Evolutionary conservation across 2,329 filamentous ascomycete genomes (phyloP).

Genomic region (Chaetomium olivaceum): DNA sequence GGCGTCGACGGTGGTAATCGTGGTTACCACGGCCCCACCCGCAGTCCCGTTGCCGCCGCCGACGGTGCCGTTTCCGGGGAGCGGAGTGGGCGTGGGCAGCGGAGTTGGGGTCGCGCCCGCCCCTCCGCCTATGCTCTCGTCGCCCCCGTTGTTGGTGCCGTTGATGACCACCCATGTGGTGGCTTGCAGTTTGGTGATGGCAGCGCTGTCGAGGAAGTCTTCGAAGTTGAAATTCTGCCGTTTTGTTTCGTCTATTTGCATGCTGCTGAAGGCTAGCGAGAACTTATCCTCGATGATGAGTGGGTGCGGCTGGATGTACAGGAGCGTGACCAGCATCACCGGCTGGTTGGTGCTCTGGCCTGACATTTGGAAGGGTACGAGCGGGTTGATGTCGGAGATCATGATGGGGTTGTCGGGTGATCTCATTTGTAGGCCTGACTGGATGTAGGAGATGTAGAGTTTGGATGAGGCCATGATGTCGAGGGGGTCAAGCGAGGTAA

Average conservation of each 20-base stretch:
- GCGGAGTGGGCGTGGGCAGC: neutral
- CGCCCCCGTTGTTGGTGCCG: slow-evolving; percentile 10
- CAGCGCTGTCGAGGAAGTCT: slow-evolving; percentile 21
- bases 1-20: too few relatives aligned
- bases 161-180: slow-evolving; percentile 24
- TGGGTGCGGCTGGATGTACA: slow-evolving; percentile 29
- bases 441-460: slow-evolving; percentile 25
- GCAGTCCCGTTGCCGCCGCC: slow-evolving; percentile 10
- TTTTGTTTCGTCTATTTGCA: slow-evolving; percentile 15
- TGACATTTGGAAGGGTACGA: slow-evolving; percentile 27
- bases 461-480: slow-evolving; percentile 19
- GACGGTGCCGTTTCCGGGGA: slow-evolving; percentile 2
- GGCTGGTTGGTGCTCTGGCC: slow-evolving; percentile 6
- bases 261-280: slow-evolving; percentile 18
- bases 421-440: slow-evolving; percentile 14
- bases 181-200: slow-evolving; percentile 18
- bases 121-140: neutral
- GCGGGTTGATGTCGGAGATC: slow-evolving; percentile 26
- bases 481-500: slow-evolving; percentile 24
- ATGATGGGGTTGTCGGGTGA: slow-evolving; percentile 15
- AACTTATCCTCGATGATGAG: slow-evolving; percentile 22
- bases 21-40: neutral
- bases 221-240: slow-evolving; percentile 25
- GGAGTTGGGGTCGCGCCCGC: neutral
- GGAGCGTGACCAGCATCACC: slow-evolving; percentile 24